These are phyloP conservation scores for Microcos paniculata DNA, from an alignment of 345 rosid species.

Conservation along the genomic window DNA sequence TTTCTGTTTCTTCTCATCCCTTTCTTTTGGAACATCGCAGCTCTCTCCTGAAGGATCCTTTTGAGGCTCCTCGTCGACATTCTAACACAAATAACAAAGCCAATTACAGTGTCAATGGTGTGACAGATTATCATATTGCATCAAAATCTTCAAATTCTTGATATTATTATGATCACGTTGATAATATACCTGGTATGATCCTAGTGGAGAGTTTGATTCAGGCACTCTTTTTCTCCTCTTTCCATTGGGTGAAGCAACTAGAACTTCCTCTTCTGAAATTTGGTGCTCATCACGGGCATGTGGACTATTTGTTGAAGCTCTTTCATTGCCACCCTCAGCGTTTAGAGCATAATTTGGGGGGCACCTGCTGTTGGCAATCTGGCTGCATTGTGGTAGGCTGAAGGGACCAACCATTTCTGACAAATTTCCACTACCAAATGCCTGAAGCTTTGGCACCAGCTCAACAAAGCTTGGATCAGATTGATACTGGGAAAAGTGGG, in stretches of 20 bases:
- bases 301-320: conserved; percentile 34
- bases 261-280: conserved; percentile 45
- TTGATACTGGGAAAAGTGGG: conserved; percentile 52
- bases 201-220: conserved; percentile 38
- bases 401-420: conserved; percentile 56
- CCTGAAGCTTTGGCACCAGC: conserved; percentile 49
- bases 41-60: conserved; percentile 49
- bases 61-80: conserved; percentile 49
- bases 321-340: conserved; percentile 41
- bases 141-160: neutral
- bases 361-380: conserved; percentile 30
- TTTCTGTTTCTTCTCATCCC: conserved; percentile 64
- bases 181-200: conserved; percentile 57
- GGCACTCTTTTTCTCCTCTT: conserved; percentile 57
- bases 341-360: conserved; percentile 42
- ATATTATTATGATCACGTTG: neutral
- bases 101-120: neutral
- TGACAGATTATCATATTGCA: neutral
- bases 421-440: conserved; percentile 58
- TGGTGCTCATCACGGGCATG: conserved; percentile 46
- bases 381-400: conserved; percentile 39
- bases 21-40: conserved; percentile 39
- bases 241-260: conserved; percentile 47
- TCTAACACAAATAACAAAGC: conserved; percentile 30
- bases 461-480: conserved; percentile 60